phyloP scores from a whole-genome alignment of 1,139 yeast species.

The Lodderomyces elongisporus region DNA sequence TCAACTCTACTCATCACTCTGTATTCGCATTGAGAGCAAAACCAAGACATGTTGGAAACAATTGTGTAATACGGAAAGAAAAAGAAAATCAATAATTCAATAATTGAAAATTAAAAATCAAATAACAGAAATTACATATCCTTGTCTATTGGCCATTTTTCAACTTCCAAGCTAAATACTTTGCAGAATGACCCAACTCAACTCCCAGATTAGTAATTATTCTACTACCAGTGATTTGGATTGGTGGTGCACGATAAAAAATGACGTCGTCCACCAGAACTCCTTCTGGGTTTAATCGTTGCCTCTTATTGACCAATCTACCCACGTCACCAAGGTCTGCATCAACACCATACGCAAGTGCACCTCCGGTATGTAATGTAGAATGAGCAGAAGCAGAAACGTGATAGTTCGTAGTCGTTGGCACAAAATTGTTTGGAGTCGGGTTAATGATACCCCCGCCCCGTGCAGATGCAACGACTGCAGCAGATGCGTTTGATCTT shows the following conservation, averaged over 20 bases:
- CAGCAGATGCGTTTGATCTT: conserved; percentile 19
- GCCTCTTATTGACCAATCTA: conserved; percentile 21
- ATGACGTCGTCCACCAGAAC: conserved; percentile 40
- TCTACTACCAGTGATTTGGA: conserved; percentile 46
- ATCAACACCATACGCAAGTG: conserved; percentile 33
- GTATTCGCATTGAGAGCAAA: too few relatives aligned
- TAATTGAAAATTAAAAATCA: too few relatives aligned
- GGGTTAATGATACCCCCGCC: too few relatives aligned
- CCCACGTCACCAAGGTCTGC: conserved; percentile 18
- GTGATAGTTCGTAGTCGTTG: conserved; percentile 20
- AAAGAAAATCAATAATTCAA: too few relatives aligned
- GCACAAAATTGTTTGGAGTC: conserved; percentile 18
- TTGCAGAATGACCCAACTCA: conserved; percentile 62
- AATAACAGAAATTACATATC: conserved; percentile 20
- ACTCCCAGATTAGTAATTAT: conserved; percentile 26
- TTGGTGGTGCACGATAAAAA: conserved; percentile 83
- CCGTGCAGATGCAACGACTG: too few relatives aligned
- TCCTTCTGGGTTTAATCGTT: conserved; percentile 17
- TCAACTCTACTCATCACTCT: too few relatives aligned
- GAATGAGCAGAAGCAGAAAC: conserved; percentile 34
- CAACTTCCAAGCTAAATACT: conserved; percentile 63
- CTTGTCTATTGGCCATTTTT: conserved; percentile 8
- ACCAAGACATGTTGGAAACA: too few relatives aligned
- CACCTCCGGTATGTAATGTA: conserved; percentile 37
- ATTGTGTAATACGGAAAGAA: too few relatives aligned